These are phyloP conservation scores for Amyloporia xantha DNA, from an alignment of 768 basidiomycete genomes.

Conservation along the genomic window DNA sequence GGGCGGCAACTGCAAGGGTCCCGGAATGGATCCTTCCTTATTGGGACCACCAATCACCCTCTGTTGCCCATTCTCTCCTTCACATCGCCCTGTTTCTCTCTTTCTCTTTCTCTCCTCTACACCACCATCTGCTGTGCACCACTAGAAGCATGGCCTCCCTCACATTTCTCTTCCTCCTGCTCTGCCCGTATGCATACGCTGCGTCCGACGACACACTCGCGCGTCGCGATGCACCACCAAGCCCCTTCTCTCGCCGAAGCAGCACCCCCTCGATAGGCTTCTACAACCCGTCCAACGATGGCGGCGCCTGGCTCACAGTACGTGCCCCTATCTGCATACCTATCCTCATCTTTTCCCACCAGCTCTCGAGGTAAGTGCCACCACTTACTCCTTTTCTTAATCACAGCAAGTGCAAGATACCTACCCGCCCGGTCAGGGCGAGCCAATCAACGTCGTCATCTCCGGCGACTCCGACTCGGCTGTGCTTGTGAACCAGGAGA, in stretches of 20 bases:
- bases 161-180: constrained; percentile 25
- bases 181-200: constrained; percentile 21
- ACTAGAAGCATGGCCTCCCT: constrained; percentile 24
- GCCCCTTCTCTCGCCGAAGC: constrained; percentile 19
- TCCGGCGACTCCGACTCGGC: constrained; percentile 65
- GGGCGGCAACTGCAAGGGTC: neutral
- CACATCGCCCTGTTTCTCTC: constrained; percentile 6
- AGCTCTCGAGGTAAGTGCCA: too few relatives aligned
- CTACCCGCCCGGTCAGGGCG: constrained; percentile 63
- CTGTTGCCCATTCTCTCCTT: neutral
- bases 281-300: constrained; percentile 45
- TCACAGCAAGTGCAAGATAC: neutral
- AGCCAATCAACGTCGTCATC: constrained; percentile 81
- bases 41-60: too few relatives aligned
- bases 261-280: constrained; percentile 49
- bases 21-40: too few relatives aligned
- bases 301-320: constrained; percentile 72
- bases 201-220: constrained; percentile 6
- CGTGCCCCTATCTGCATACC: constrained; percentile 23
- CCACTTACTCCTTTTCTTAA: neutral
- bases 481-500: constrained; percentile 55
- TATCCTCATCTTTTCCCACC: too few relatives aligned
- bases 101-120: constrained; percentile 14
- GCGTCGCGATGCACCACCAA: constrained; percentile 13
- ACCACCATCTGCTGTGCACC: too few relatives aligned